Evolutionary conservation across 2,329 filamentous ascomycete genomes (phyloP).

Genomic region (Sporothrix variecibatus): DNA sequence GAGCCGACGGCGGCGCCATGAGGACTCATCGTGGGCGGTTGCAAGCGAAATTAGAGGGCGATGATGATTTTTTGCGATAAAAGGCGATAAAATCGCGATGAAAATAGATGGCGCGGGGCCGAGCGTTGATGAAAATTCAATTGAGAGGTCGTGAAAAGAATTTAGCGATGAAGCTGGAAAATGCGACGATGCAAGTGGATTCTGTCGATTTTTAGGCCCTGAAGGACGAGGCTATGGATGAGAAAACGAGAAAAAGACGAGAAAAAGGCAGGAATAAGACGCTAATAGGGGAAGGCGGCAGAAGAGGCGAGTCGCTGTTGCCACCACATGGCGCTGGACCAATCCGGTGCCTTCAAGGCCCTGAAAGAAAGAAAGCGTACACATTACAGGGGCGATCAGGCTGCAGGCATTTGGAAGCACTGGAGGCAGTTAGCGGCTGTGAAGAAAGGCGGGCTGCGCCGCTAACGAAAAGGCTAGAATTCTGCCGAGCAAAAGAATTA

Average conservation of each 20-base stretch:
- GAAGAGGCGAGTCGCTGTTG: not conserved
- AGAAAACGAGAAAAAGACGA: not conserved
- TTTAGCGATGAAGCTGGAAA: not conserved
- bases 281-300: slow-evolving; percentile 3
- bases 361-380: not conserved
- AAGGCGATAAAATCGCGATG: slow-evolving; percentile 23
- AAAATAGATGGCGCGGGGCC: slow-evolving; percentile 11
- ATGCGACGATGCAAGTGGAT: slow-evolving; percentile 19
- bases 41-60: too few species aligned
- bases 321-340: not conserved
- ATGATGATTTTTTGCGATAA: not conserved
- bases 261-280: not conserved
- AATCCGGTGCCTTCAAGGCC: not conserved
- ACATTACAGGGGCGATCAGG: not conserved
- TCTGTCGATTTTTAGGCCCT: not conserved
- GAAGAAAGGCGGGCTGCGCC: not conserved
- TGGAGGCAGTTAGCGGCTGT: too few species aligned
- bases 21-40: slow-evolving; percentile 40
- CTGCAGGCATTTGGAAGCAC: not conserved
- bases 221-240: not conserved
- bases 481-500: not conserved
- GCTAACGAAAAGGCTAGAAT: slow-evolving; percentile 2
- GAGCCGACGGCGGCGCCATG: slow-evolving; percentile 57
- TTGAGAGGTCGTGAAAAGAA: not conserved
- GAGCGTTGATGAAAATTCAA: slow-evolving; percentile 22